Base-by-base conservation (phyloP, 306 rosid genomes). In the Rosa persica region DNA sequence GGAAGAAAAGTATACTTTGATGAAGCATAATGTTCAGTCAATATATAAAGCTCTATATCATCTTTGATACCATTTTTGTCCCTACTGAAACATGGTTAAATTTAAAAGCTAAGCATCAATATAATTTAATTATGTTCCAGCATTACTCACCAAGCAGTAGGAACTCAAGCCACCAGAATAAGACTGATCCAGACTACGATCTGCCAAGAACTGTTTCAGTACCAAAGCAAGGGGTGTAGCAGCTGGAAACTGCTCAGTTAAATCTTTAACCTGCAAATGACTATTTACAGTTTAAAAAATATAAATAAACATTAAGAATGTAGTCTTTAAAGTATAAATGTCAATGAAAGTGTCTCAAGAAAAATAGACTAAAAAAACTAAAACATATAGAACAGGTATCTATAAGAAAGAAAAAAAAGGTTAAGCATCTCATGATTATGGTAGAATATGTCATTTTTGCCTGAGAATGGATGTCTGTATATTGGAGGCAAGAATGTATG, bases 111-210 rank as follows among this genome's bases (percentile, higher is more conserved):
- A 54, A 40, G 47, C 12, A 57, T 74, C 69, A 27, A 55, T 42
- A 55, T 13, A 46, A 76, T 20, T 30, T 15, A 71, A 16, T 34
- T 4, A 34, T 34, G 57, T 51, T 65, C 72, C 80, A 80, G 76
- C 65, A 71, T 64, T 75, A 75, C 91, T 85, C 85, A 95, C 98
- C 98, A 95, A 91, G 82, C 97, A 95, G 81, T 95, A 93, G 66
- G 98, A 95, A 86, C 98, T 95, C 90, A 95, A 85, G 79, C 98
- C 98, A 57, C 98, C 98, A 74, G 98, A 95, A 73, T 92, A 95
- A 78, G 98, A 95, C 73, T 91, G 97, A 75, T 95, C 98, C 77
- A 95, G 92, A 83, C 98, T 91, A 71, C 98, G 93, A 87, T 95
- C 98, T 36, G 98, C 93, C 89, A 95, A 83, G 85, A 95, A 95